These are phyloP conservation scores for Talaromyces liani DNA, from an alignment of 495 filamentous ascomycete species.

Conservation along the genomic window DNA sequence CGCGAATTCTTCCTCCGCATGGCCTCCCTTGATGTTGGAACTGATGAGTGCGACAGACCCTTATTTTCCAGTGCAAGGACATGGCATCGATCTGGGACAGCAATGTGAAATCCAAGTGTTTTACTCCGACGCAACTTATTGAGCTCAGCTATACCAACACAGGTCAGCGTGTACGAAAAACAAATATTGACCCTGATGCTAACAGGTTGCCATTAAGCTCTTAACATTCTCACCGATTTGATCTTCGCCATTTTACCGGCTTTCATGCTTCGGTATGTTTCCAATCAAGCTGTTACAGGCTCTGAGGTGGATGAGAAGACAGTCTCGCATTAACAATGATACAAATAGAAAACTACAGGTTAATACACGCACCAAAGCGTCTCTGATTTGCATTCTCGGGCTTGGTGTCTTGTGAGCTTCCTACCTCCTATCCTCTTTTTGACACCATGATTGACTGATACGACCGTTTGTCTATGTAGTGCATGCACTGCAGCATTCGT, in stretches of 20 bases:
- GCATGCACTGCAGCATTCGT: conserved; percentile 39
- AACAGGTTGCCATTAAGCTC: conserved; percentile 16
- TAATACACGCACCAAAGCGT: conserved; percentile 29
- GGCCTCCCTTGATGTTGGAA: neutral
- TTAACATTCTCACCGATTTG: conserved; percentile 38
- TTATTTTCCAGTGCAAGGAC: conserved; percentile 19
- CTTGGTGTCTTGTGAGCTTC: conserved; percentile 35
- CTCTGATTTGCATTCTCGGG: conserved; percentile 32
- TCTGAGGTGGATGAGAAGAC: neutral
- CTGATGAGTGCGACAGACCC: conserved; percentile 11
- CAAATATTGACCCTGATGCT: neutral
- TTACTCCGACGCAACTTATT: conserved; percentile 19
- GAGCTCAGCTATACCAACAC: conserved; percentile 29
- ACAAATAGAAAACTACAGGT: conserved; percentile 35
- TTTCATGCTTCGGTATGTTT: conserved; percentile 26
- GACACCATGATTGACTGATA: neutral
- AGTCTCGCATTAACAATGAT: conserved; percentile 2
- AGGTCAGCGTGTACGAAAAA: conserved; percentile 10
- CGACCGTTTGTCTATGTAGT: conserved; percentile 14
- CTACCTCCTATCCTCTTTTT: neutral
- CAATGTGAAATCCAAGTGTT: conserved; percentile 26
- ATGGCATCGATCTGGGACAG: conserved; percentile 27
- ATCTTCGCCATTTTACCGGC: conserved; percentile 34
- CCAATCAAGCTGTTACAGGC: neutral
- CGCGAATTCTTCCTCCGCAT: neutral